A percentile compares a stretch with the other conserved stretches of the same genome.
phyloP scores from a whole-genome alignment of 2,329 filamentous ascomycete species.

The Dothistroma septosporum region DNA sequence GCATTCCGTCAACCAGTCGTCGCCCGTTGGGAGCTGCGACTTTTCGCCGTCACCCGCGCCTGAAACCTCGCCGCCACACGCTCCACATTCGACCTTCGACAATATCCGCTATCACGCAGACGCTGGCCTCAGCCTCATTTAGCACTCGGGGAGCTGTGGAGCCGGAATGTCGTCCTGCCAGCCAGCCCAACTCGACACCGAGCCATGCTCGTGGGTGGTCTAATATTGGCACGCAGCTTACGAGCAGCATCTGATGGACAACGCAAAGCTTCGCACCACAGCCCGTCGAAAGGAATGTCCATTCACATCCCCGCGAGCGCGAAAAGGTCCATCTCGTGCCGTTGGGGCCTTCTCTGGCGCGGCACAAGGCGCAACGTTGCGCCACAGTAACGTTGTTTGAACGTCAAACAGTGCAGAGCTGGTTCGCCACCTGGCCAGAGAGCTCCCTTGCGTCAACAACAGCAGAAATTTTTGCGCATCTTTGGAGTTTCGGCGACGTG shows the following conservation, averaged over 20 bases:
- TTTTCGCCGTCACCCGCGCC: conserved; percentile 1
- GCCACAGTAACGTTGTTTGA: conserved; percentile 3
- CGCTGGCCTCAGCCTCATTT: neutral
- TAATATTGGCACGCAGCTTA: neutral
- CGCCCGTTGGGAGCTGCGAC: neutral
- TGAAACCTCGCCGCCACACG: neutral
- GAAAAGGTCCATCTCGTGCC: conserved; percentile 1
- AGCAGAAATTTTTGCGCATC: neutral
- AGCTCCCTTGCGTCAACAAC: conserved; percentile 6
- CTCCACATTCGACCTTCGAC: neutral
- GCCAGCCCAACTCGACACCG: too few relatives aligned
- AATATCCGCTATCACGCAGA: neutral
- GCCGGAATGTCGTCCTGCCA: neutral
- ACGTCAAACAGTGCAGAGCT: conserved; percentile 3
- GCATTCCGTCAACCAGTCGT: conserved; percentile 2
- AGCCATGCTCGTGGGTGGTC: neutral
- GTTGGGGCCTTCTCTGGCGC: neutral
- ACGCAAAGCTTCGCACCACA: too few relatives aligned
- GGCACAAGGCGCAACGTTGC: neutral
- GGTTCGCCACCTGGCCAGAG: neutral
- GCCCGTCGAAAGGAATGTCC: too few relatives aligned
- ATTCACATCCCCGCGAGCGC: neutral
- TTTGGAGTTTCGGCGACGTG: neutral
- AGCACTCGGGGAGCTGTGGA: neutral
- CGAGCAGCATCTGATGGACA: neutral